A percentile compares a stretch with the other conserved stretches of the same genome.
phyloP scores from a whole-genome alignment of 2,329 filamentous ascomycete species.

The Aspergillus latus region DNA sequence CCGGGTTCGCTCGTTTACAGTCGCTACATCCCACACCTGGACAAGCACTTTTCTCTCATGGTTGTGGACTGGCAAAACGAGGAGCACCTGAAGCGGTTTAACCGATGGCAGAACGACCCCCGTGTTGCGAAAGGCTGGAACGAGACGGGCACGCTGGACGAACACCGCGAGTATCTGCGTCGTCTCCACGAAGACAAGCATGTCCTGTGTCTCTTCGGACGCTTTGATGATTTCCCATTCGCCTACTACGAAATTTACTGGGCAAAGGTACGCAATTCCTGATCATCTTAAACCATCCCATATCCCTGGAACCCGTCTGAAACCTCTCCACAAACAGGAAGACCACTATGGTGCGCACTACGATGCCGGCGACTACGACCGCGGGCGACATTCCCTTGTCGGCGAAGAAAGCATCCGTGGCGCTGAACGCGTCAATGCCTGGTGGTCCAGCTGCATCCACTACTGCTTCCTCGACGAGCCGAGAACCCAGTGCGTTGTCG shows the following conservation, averaged over 20 bases:
- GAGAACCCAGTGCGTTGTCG: slow-evolving; percentile 54
- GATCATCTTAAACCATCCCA: neutral
- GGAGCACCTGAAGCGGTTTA: slow-evolving; percentile 69
- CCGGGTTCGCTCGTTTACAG: slow-evolving; percentile 73
- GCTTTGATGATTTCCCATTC: slow-evolving; percentile 69
- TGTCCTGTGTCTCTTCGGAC: slow-evolving; percentile 57
- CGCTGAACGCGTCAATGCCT: slow-evolving; percentile 56
- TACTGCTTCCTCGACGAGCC: slow-evolving; percentile 61
- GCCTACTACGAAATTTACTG: slow-evolving; percentile 81
- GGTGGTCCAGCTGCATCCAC: slow-evolving; percentile 60
- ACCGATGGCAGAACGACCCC: slow-evolving; percentile 80
- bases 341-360: slow-evolving; percentile 62
- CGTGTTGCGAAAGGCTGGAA: slow-evolving; percentile 79
- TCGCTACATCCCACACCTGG: slow-evolving; percentile 72
- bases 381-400: slow-evolving; percentile 61
- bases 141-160: slow-evolving; percentile 71
- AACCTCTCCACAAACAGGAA: slow-evolving; percentile 43
- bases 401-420: slow-evolving; percentile 57
- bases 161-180: slow-evolving; percentile 71
- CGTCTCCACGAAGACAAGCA: slow-evolving; percentile 70
- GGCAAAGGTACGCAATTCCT: slow-evolving; percentile 56
- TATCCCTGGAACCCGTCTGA: neutral
- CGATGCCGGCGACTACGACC: slow-evolving; percentile 56
- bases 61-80: slow-evolving; percentile 65
- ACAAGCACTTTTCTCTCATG: slow-evolving; percentile 76